A percentile compares a stretch with the other conserved stretches of the same genome.
Conservation (phyloP, 495 filamentous ascomycete genomes). For the Cercophora scortea region DNA sequence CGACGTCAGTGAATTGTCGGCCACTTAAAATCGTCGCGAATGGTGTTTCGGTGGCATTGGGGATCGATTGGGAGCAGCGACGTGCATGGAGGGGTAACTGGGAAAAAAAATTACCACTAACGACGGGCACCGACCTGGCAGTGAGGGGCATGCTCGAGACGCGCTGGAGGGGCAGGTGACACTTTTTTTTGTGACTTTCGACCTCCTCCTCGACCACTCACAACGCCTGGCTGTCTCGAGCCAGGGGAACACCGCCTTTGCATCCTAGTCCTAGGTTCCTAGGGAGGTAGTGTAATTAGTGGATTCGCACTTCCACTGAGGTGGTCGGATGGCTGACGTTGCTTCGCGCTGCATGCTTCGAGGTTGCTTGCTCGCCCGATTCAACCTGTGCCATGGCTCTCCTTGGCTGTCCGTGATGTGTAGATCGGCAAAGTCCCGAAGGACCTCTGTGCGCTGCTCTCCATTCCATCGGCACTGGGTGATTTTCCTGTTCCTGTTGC, state of each 20-base stretch:
- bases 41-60: background rate
- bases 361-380: background rate
- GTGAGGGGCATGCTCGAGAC: background rate
- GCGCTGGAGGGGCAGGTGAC: slow-evolving; percentile 22
- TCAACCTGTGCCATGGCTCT: background rate
- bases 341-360: background rate
- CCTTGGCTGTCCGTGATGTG: background rate
- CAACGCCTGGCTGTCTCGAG: background rate
- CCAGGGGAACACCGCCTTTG: slow-evolving; percentile 6
- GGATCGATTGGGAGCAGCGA: slow-evolving; percentile 4
- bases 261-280: too few relatives aligned
- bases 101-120: background rate
- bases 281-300: background rate
- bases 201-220: slow-evolving; percentile 10
- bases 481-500: too few relatives aligned
- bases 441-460: too few relatives aligned
- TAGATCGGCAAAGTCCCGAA: too few relatives aligned
- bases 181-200: slow-evolving; percentile 4
- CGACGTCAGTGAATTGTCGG: background rate
- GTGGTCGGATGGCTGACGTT: slow-evolving; percentile 10
- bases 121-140: background rate
- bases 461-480: too few relatives aligned
- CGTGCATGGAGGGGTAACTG: slow-evolving; percentile 17
- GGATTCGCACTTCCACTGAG: background rate
- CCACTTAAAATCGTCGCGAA: background rate